Evolutionary conservation across 1,139 yeast genomes (phyloP).

Genomic region (Blastobotrys ciferrii): DNA sequence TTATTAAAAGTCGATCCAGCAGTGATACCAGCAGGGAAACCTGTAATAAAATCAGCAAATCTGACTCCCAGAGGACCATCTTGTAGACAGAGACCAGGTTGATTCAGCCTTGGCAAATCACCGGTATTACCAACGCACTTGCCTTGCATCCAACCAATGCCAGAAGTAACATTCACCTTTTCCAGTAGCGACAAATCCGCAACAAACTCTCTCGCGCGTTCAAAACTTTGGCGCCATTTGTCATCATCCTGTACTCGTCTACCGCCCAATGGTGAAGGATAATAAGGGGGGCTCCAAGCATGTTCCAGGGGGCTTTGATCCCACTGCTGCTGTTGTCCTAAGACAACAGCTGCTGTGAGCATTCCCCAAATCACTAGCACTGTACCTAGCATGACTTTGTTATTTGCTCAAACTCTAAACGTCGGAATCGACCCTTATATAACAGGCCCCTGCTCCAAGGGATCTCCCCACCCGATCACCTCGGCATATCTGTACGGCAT

Average conservation of each 20-base stretch:
- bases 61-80: slow-evolving; percentile 68
- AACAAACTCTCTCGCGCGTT: slow-evolving; percentile 51
- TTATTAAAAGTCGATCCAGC: slow-evolving; percentile 59
- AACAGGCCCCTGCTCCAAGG: neutral
- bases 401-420: neutral
- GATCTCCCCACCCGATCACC: neutral
- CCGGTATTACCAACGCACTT: slow-evolving; percentile 68
- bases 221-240: slow-evolving; percentile 32
- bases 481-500: neutral
- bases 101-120: slow-evolving; percentile 53
- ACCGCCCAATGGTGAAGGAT: slow-evolving; percentile 39
- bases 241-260: neutral
- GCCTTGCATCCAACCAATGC: slow-evolving; percentile 65
- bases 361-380: neutral
- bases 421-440: neutral
- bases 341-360: neutral
- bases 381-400: neutral
- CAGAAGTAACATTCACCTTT: slow-evolving; percentile 62
- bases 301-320: neutral
- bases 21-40: slow-evolving; percentile 59
- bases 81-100: slow-evolving; percentile 58
- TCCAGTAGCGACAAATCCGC: slow-evolving; percentile 57
- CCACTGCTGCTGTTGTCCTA: neutral
- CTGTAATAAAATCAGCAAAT: slow-evolving; percentile 55
- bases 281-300: slow-evolving; percentile 23